These are phyloP conservation scores for Schwanniomyces yamadae DNA, from an alignment of 805 yeast species.

Conservation along the genomic window DNA sequence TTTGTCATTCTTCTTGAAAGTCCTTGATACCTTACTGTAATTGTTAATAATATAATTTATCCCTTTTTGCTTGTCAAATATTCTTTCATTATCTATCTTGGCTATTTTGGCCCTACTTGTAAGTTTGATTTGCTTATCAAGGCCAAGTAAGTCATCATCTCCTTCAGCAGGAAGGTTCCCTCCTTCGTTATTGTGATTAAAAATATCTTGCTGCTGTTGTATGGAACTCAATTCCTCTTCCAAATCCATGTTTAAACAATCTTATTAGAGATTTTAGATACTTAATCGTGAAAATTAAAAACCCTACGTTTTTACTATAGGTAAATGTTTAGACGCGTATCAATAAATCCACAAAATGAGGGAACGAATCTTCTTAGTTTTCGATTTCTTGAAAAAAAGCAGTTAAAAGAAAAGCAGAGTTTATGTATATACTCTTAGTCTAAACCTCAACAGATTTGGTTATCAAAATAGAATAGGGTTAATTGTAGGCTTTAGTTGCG, in stretches of 20 bases:
- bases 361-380: too few species aligned
- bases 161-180: constrained; percentile 3
- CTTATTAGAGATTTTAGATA: too few species aligned
- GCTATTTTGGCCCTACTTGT: constrained; percentile 32
- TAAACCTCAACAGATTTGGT: too few species aligned
- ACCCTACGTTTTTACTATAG: too few species aligned
- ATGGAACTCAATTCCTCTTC: constrained; percentile 10
- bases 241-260: constrained; percentile 7
- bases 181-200: neutral
- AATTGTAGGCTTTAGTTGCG: too few species aligned
- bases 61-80: constrained; percentile 34
- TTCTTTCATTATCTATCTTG: constrained; percentile 38
- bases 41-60: constrained; percentile 31
- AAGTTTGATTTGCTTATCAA: constrained; percentile 36
- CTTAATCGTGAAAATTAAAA: too few species aligned
- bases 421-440: too few species aligned
- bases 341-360: too few species aligned
- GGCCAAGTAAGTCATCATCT: constrained; percentile 29
- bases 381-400: too few species aligned
- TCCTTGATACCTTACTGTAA: constrained; percentile 24
- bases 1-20: constrained; percentile 29
- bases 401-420: too few species aligned
- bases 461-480: too few species aligned
- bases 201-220: constrained; percentile 3
- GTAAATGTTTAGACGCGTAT: too few species aligned